Conservation (phyloP, 2,329 filamentous ascomycete genomes). For the Claviceps cyperi region DNA sequence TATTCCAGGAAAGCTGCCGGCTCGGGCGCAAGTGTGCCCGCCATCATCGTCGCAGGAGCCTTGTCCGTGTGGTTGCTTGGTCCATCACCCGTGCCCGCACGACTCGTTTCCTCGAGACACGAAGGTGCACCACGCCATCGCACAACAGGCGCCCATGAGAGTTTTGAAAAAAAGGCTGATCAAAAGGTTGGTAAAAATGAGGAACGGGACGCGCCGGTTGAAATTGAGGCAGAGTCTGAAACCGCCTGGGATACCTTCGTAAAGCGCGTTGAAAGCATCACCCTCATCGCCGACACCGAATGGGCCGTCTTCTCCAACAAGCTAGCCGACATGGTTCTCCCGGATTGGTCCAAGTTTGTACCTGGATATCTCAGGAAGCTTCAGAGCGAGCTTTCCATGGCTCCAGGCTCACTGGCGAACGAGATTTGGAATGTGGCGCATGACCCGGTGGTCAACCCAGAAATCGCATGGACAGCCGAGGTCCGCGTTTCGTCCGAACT, state of each 20-base stretch:
- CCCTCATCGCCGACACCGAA: conserved; percentile 37
- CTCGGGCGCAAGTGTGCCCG: conserved; percentile 12
- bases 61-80: conserved; percentile 30
- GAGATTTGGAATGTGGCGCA: conserved; percentile 90
- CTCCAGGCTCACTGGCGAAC: conserved; percentile 74
- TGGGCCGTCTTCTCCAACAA: conserved; percentile 40
- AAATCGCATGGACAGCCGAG: conserved; percentile 66
- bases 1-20: not conserved
- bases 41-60: conserved; percentile 20
- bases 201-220: conserved; percentile 8
- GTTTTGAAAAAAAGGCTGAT: too few species aligned
- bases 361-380: conserved; percentile 70
- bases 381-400: conserved; percentile 75
- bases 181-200: conserved; percentile 2
- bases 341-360: conserved; percentile 66
- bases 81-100: conserved; percentile 27
- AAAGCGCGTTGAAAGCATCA: conserved; percentile 36
- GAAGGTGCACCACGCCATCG: not conserved
- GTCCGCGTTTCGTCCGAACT: conserved; percentile 73
- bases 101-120: conserved; percentile 14
- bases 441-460: conserved; percentile 69
- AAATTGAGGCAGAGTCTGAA: conserved; percentile 13
- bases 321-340: conserved; percentile 58
- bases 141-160: not conserved
- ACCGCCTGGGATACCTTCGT: conserved; percentile 35